A percentile compares a stretch with the other conserved stretches of the same genome.
phyloP scores from a whole-genome alignment of 768 basidiomycete species.

The Lactifluus rugatus region DNA sequence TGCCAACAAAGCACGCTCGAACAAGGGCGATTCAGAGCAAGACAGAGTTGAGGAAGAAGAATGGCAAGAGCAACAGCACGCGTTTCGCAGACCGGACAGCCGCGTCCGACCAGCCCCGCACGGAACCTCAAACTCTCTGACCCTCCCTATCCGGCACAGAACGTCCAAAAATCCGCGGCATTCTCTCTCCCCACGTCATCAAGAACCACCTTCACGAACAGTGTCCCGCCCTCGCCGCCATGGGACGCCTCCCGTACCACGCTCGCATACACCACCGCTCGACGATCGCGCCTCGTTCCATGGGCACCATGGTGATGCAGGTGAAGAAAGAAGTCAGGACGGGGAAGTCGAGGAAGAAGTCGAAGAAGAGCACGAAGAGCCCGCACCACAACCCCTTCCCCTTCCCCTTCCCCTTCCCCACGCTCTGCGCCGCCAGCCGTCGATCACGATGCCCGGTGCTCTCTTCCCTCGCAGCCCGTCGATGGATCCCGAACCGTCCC shows the following conservation, averaged over 20 bases:
- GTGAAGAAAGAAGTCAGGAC: conserved; percentile 19
- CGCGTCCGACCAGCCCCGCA: conserved; percentile 4
- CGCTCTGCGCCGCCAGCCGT: conserved; percentile 32
- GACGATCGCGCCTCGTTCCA: neutral
- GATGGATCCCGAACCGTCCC: conserved; percentile 32
- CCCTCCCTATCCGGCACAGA: neutral
- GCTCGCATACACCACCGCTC: neutral
- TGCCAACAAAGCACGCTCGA: neutral
- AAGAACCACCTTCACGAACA: neutral
- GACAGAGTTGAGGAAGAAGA: neutral
- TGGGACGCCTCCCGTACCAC: neutral
- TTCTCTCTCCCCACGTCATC: neutral
- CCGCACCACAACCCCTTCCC: conserved; percentile 23
- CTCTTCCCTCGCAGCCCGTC: conserved; percentile 67
- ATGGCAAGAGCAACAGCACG: neutral
- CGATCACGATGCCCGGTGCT: conserved; percentile 68
- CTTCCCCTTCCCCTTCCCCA: conserved; percentile 28
- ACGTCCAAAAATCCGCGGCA: neutral
- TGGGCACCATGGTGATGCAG: neutral
- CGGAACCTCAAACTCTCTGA: conserved; percentile 7
- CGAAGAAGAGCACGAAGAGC: conserved; percentile 10
- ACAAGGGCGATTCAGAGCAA: neutral
- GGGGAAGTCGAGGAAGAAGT: neutral
- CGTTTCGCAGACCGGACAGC: neutral
- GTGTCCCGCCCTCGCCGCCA: neutral